Conservation (phyloP, 2,329 filamentous ascomycete species). For the Tolypocladium guangdongense region DNA sequence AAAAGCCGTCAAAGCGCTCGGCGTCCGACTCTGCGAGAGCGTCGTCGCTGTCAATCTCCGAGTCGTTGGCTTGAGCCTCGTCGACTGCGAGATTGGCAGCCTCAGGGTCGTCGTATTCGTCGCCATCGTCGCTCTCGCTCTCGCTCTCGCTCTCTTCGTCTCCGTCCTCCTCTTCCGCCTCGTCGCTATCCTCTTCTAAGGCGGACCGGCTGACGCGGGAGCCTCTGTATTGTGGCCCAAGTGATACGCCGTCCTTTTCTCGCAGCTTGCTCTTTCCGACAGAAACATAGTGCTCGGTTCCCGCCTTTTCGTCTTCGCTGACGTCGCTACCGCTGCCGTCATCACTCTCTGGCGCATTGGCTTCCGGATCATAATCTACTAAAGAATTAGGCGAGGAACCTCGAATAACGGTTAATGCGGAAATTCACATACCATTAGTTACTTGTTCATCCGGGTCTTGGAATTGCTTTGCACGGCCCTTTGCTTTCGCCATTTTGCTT, state of each 20-base stretch:
- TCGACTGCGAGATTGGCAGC: conserved; percentile 42
- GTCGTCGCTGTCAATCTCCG: conserved; percentile 53
- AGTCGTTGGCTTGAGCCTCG: conserved; percentile 36
- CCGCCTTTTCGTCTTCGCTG: conserved; percentile 42
- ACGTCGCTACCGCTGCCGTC: conserved; percentile 38
- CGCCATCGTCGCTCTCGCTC: conserved; percentile 33
- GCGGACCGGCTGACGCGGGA: conserved; percentile 61
- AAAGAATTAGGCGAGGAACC: background rate
- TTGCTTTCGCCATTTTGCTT: conserved; percentile 38
- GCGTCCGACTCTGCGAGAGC: conserved; percentile 80
- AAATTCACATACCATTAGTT: conserved; percentile 42
- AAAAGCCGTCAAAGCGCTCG: conserved; percentile 68
- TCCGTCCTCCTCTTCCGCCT: conserved; percentile 38
- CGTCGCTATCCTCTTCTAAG: conserved; percentile 45
- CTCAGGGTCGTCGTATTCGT: conserved; percentile 47
- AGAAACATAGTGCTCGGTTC: conserved; percentile 76
- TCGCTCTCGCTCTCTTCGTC: conserved; percentile 28
- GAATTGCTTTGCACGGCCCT: conserved; percentile 47
- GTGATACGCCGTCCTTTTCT: conserved; percentile 53
- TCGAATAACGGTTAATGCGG: background rate
- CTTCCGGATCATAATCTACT: conserved; percentile 73
- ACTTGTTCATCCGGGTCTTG: conserved; percentile 51
- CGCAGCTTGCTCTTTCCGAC: conserved; percentile 81
- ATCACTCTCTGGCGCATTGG: conserved; percentile 45
- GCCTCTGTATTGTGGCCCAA: conserved; percentile 75